These are phyloP conservation scores for Lactifluus rugatus DNA, from an alignment of 768 basidiomycete species.

Conservation along the genomic window DNA sequence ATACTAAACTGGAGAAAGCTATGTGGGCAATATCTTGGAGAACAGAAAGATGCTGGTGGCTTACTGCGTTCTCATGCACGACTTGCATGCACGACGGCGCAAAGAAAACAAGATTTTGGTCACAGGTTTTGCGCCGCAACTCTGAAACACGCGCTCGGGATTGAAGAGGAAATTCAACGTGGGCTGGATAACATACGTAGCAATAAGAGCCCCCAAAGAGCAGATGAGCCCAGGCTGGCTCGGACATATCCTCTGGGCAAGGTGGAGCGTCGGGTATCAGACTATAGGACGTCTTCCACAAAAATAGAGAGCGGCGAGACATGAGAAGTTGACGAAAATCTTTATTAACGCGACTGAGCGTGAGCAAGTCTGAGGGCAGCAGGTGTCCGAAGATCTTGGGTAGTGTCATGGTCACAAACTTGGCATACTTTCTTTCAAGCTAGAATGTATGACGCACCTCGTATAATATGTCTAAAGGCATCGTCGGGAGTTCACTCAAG, in stretches of 20 bases:
- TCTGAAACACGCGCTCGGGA: not conserved
- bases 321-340: conserved; percentile 25
- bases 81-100: conserved; percentile 12
- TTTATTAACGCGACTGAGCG: conserved; percentile 25
- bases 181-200: not conserved
- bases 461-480: conserved; percentile 25
- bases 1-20: not conserved
- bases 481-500: conserved; percentile 15
- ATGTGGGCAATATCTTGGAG: not conserved
- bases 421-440: not conserved
- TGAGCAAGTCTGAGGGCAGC: conserved; percentile 26
- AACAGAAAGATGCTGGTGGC: not conserved
- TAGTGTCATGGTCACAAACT: not conserved
- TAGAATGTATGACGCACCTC: conserved; percentile 18
- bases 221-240: conserved; percentile 14
- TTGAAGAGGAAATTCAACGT: not conserved
- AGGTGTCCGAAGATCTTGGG: conserved; percentile 25
- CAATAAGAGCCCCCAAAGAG: conserved; percentile 13
- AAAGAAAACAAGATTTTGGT: conserved; percentile 7
- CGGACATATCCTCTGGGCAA: conserved; percentile 12
- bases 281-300: conserved; percentile 22
- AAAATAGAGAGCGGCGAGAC: conserved; percentile 13
- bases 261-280: not conserved
- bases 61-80: conserved; percentile 7
- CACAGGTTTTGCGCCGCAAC: conserved; percentile 12